Conservation (phyloP, 2,329 filamentous ascomycete genomes). For the Alternaria sp. region DNA sequence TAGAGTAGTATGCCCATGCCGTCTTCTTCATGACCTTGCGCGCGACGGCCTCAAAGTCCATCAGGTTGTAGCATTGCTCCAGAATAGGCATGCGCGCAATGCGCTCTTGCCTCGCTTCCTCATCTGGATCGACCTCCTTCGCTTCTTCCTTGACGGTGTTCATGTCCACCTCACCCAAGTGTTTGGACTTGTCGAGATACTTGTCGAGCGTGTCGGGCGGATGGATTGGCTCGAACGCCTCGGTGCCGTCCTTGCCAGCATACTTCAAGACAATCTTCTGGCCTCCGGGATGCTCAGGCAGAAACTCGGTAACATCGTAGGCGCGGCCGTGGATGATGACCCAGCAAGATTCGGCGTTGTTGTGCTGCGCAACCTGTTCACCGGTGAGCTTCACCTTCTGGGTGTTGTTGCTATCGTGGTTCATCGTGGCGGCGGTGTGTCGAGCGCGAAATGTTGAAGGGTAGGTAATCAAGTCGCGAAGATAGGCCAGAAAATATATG, state of each 20-base stretch:
- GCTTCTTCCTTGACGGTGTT: slow-evolving; percentile 43
- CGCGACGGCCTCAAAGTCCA: slow-evolving; percentile 93
- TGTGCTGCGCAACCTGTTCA: slow-evolving; percentile 70
- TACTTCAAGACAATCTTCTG: slow-evolving; percentile 96
- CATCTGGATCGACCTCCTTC: slow-evolving; percentile 62
- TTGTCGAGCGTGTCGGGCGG: slow-evolving; percentile 54
- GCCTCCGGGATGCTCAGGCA: slow-evolving; percentile 68
- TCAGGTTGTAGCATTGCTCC: slow-evolving; percentile 54
- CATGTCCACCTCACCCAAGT: slow-evolving; percentile 49
- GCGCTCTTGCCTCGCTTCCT: slow-evolving; percentile 75
- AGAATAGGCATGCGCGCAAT: slow-evolving; percentile 53
- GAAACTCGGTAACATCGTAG: slow-evolving; percentile 71
- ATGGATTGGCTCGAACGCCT: slow-evolving; percentile 62
- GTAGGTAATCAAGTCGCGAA: slow-evolving; percentile 4
- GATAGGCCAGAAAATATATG: slow-evolving; percentile 12
- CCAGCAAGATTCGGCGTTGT: slow-evolving; percentile 78
- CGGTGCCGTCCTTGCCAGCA: slow-evolving; percentile 47
- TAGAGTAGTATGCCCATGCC: slow-evolving; percentile 98
- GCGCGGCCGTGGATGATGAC: slow-evolving; percentile 71
- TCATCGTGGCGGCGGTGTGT: slow-evolving; percentile 46
- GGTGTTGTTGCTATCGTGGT: slow-evolving; percentile 51
- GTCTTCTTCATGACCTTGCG: slow-evolving; percentile 91
- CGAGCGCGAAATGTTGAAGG: background rate
- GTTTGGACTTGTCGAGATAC: slow-evolving; percentile 52
- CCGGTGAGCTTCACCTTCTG: slow-evolving; percentile 54